These are phyloP conservation scores for Sedum album DNA, from an alignment of 164 flowering plant species.

Conservation along the genomic window DNA sequence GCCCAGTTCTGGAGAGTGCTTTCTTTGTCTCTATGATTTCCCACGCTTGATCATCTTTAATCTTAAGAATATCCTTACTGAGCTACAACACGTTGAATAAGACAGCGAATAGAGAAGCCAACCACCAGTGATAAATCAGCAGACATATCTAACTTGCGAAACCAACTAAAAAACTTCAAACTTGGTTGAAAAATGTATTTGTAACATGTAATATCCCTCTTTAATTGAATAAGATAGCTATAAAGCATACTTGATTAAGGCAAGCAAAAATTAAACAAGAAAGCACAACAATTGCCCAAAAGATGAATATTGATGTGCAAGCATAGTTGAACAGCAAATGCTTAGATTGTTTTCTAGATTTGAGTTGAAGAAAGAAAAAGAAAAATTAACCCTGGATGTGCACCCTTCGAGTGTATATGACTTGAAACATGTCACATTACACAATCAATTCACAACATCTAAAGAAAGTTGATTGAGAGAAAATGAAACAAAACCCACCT, in stretches of 20 bases:
- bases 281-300: not conserved
- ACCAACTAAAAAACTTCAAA: not conserved
- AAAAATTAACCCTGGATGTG: too few species aligned
- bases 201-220: not conserved
- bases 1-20: too few species aligned
- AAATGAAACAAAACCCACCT: slow-evolving; percentile 32
- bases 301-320: not conserved
- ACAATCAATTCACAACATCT: not conserved
- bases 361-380: too few species aligned
- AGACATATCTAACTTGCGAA: not conserved
- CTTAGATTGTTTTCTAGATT: too few species aligned
- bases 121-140: not conserved
- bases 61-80: slow-evolving; percentile 93
- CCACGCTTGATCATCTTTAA: slow-evolving; percentile 92
- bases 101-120: not conserved
- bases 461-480: not conserved
- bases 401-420: too few species aligned
- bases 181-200: not conserved
- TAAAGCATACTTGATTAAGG: not conserved
- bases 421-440: not conserved
- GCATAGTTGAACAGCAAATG: too few species aligned
- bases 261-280: not conserved
- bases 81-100: slow-evolving; percentile 15
- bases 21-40: slow-evolving; percentile 78
- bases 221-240: not conserved